Evolutionary conservation across 257 asterid genomes (phyloP).

Genomic region (Cruciata laevipes): DNA sequence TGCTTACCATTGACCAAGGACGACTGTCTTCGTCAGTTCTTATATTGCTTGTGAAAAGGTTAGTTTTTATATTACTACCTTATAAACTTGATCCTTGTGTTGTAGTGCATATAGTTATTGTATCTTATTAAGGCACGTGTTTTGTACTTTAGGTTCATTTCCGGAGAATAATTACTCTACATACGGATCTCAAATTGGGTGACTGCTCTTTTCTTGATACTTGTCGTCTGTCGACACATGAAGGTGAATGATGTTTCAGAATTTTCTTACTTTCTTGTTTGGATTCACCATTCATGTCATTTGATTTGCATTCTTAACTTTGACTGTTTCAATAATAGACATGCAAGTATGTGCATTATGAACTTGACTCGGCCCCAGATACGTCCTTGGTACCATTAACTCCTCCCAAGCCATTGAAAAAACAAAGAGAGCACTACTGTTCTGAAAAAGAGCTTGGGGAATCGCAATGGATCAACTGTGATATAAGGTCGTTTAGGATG

Average conservation of each 20-base stretch:
- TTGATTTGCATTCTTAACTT: slow-evolving; percentile 1
- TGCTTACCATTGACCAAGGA: slow-evolving; percentile 91
- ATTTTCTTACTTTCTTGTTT: neutral
- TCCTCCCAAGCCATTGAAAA: slow-evolving; percentile 63
- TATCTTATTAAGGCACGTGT: slow-evolving; percentile 6
- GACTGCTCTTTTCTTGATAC: slow-evolving; percentile 98
- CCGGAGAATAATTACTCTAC: slow-evolving; percentile 92
- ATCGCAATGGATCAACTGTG: slow-evolving; percentile 97
- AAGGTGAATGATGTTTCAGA: slow-evolving; percentile 44
- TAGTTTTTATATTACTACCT: slow-evolving; percentile 7
- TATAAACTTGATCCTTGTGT: neutral
- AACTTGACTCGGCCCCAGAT: slow-evolving; percentile 91
- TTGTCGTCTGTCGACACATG: slow-evolving; percentile 99
- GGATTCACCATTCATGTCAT: neutral
- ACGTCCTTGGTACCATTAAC: slow-evolving; percentile 58
- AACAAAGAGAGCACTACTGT: slow-evolving; percentile 90
- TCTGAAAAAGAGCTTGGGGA: slow-evolving; percentile 97
- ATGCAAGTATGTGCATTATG: slow-evolving; percentile 97
- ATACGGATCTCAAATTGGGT: slow-evolving; percentile 91
- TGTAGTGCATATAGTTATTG: neutral
- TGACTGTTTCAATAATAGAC: slow-evolving; percentile 39
- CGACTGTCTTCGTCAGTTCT: slow-evolving; percentile 90
- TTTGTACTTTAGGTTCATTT: slow-evolving; percentile 66
- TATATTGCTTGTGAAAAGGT: slow-evolving; percentile 95
- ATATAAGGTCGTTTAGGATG: slow-evolving; percentile 91